These are phyloP conservation scores for Stephanodiscus minutulus DNA, from an alignment of 108 stramenopile genomes.

Conservation along the genomic window DNA sequence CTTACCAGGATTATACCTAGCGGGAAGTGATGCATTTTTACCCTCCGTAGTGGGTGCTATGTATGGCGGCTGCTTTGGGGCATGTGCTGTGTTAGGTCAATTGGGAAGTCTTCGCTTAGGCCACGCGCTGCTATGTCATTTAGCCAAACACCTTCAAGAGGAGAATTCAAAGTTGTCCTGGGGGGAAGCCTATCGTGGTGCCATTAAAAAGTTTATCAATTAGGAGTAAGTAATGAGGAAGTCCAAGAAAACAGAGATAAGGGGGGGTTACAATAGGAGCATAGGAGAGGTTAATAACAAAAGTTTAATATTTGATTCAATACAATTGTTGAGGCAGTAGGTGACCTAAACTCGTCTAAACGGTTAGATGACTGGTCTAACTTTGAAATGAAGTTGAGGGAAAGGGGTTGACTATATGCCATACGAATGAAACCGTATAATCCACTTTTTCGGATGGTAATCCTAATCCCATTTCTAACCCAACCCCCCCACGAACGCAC, in stretches of 20 bases:
- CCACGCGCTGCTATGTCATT: conserved; percentile 27
- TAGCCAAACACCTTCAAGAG: conserved; percentile 32
- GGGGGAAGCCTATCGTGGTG: conserved; percentile 27
- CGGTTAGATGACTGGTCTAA: too few relatives aligned
- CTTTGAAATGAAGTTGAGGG: too few relatives aligned
- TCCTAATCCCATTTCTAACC: too few relatives aligned
- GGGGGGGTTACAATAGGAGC: too few relatives aligned
- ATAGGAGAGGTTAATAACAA: too few relatives aligned
- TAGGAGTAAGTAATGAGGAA: conserved; percentile 2
- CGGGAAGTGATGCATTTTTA: conserved; percentile 48
- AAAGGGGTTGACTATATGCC: too few relatives aligned
- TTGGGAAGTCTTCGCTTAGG: conserved; percentile 37
- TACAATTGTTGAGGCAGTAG: too few relatives aligned
- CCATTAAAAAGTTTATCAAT: conserved; percentile 25
- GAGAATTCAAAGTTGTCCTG: conserved; percentile 41
- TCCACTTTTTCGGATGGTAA: too few relatives aligned
- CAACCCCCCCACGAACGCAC: too few relatives aligned
- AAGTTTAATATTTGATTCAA: too few relatives aligned
- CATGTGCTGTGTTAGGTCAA: conserved; percentile 38
- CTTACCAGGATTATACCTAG: conserved; percentile 44
- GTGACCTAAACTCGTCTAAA: too few relatives aligned
- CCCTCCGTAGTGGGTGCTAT: conserved; percentile 47
- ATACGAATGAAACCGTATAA: too few relatives aligned
- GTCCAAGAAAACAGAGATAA: neutral
- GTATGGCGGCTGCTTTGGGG: conserved; percentile 49